Base-by-base conservation (phyloP, 2,329 filamentous ascomycete species). In the Aureobasidium subglaciale region DNA sequence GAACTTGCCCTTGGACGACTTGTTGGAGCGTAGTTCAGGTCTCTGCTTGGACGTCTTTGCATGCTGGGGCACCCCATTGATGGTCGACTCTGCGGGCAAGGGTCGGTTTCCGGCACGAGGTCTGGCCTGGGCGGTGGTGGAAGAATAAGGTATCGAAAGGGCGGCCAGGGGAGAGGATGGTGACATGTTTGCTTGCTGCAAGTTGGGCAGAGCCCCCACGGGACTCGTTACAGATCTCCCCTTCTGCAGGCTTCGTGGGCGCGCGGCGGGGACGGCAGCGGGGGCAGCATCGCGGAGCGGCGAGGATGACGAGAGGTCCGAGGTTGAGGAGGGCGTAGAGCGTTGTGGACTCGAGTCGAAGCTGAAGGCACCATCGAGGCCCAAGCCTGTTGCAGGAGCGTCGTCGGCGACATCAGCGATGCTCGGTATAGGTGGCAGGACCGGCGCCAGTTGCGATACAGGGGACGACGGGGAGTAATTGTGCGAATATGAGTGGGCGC, bases 401-500 rank as follows among this genome's bases (percentile, higher is more conserved):
- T 54, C 38, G 10, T 54, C 20, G 20, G 38, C 29, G 37, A 32
- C 35, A 41, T 53, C 48, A 30, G 71, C 65, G 13, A 74, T 63
- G 25, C 70, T 64, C 30, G 70, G 63, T 34, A 73, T 70, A 29
- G 68, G 69, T 29, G 71, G 69, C 27, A 82, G 68, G 3, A 70
- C 72, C 7, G 78, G 78, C 54, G 80, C 74, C 41, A 32, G n/a
- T 3, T 52, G 40, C n/a, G 56, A 54, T 22, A 54, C 41, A 15
- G 56, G 40, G 32, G 56, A 56, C 22, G 49, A 54, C 35, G 49
- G n/a, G 20, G 15, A 11, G 37, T 42, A 32, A n/a, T 16, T n/a
- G 8, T 52, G 48, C 35, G 35, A 15, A 35, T 25, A 50, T 15
- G 46, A 37, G 15, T 37, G 29, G 15, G 34, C 32, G 13, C 37